Percentiles rank a stretch among this genome's conserved stretches.
These are phyloP conservation scores for Ustilago tritici DNA, from an alignment of 1,284 basidiomycete species.

Conservation along the genomic window DNA sequence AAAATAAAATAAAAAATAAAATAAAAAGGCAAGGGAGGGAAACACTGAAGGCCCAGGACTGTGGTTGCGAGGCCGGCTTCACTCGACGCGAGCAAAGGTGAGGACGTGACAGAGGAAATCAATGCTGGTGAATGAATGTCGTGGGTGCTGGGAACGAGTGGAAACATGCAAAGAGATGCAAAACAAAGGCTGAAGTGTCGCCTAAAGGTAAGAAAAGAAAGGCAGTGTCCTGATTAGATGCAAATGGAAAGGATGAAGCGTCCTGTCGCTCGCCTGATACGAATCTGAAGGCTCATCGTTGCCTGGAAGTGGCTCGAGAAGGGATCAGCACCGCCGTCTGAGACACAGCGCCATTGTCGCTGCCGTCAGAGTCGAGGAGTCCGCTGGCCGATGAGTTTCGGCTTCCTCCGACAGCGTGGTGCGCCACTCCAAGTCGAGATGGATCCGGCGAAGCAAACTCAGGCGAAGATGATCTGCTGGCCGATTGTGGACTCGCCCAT, in stretches of 20 bases:
- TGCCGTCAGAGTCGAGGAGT: constrained; percentile 40
- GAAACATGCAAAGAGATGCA: neutral
- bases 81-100: neutral
- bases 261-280: neutral
- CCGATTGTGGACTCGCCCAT: constrained; percentile 33
- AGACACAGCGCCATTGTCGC: constrained; percentile 26
- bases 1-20: no score
- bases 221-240: constrained; percentile 9
- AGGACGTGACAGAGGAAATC: neutral
- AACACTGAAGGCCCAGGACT: neutral
- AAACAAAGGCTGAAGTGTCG: neutral
- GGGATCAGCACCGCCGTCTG: constrained; percentile 30
- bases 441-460: constrained; percentile 26
- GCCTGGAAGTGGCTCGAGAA: constrained; percentile 17
- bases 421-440: constrained; percentile 12
- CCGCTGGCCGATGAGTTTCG: constrained; percentile 35
- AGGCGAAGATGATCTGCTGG: constrained; percentile 28
- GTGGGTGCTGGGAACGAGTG: neutral
- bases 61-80: neutral
- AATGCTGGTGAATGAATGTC: neutral
- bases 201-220: neutral
- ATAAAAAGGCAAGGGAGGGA: neutral
- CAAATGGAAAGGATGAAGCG: neutral
- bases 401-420: constrained; percentile 7
- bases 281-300: neutral